phyloP scores from a whole-genome alignment of 768 basidiomycete genomes.

The Boletellus ananiceps region DNA sequence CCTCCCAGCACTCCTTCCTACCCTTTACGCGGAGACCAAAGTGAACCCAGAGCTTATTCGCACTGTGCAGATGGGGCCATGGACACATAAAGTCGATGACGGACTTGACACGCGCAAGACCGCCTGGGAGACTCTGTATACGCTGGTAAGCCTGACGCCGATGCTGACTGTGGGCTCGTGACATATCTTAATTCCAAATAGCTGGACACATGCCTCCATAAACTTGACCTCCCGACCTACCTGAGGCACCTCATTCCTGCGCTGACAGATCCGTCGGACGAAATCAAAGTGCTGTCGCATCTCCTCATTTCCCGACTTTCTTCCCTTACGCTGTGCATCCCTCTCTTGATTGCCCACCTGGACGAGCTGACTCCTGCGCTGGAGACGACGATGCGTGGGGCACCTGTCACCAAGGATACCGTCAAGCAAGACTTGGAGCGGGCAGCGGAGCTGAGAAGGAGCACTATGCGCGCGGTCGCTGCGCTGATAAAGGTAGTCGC shows the following conservation, averaged over 20 bases:
- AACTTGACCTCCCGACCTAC: conserved; percentile 85
- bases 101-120: conserved; percentile 95
- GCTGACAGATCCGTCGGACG: conserved; percentile 85
- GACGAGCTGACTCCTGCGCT: conserved; percentile 82
- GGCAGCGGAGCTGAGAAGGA: conserved; percentile 86
- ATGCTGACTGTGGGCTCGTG: neutral
- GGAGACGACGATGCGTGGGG: conserved; percentile 86
- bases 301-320: conserved; percentile 93
- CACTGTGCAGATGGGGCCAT: conserved; percentile 95
- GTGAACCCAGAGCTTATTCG: conserved; percentile 77
- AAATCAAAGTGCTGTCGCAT: conserved; percentile 95
- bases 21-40: conserved; percentile 80
- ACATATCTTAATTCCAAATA: conserved; percentile 25
- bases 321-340: conserved; percentile 49
- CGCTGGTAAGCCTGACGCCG: conserved; percentile 57
- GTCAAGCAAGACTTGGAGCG: conserved; percentile 91
- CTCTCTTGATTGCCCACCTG: conserved; percentile 53
- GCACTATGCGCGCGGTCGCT: conserved; percentile 82
- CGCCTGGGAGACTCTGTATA: conserved; percentile 96
- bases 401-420: conserved; percentile 87
- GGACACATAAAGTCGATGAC: conserved; percentile 96
- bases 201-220: conserved; percentile 88
- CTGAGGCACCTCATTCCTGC: conserved; percentile 77
- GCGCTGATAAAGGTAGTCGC: conserved; percentile 71
- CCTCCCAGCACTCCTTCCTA: conserved; percentile 67